Percentiles rank a stretch among this genome's conserved stretches.
These are phyloP conservation scores for Kodamaea suecica DNA, from an alignment of 1,139 yeast species.

Conservation along the genomic window DNA sequence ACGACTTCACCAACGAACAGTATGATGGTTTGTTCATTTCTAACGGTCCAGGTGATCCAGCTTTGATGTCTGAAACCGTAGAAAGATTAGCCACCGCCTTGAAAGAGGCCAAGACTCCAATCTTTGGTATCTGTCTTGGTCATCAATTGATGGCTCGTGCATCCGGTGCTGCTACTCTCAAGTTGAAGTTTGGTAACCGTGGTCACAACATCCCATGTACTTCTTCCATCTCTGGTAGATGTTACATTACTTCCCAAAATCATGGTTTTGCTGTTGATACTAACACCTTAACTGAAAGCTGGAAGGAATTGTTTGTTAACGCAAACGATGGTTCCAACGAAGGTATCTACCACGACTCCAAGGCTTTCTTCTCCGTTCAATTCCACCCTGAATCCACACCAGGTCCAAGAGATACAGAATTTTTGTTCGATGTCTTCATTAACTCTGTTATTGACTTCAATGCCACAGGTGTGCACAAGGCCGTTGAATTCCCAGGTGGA, in stretches of 20 bases:
- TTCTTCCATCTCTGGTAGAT: slow-evolving; percentile 86
- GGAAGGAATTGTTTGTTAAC: slow-evolving; percentile 94
- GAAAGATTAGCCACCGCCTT: slow-evolving; percentile 56
- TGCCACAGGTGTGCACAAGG: slow-evolving; percentile 54
- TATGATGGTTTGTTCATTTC: slow-evolving; percentile 96
- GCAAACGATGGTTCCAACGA: slow-evolving; percentile 98
- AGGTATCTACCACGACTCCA: slow-evolving; percentile 87
- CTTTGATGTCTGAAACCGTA: slow-evolving; percentile 69
- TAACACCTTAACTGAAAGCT: slow-evolving; percentile 65
- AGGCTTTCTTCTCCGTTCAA: slow-evolving; percentile 97
- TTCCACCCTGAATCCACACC: slow-evolving; percentile 99
- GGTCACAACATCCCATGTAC: slow-evolving; percentile 99
- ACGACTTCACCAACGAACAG: slow-evolving; percentile 71
- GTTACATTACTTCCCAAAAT: slow-evolving; percentile 98
- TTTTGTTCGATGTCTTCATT: slow-evolving; percentile 91
- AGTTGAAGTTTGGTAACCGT: slow-evolving; percentile 98
- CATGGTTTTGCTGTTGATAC: slow-evolving; percentile 98
- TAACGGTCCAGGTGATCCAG: slow-evolving; percentile 99
- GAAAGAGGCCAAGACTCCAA: slow-evolving; percentile 64
- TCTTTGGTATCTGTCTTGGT: slow-evolving; percentile 98
- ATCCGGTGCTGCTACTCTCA: slow-evolving; percentile 86
- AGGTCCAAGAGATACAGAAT: slow-evolving; percentile 99
- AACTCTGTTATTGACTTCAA: slow-evolving; percentile 68
- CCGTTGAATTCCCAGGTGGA: slow-evolving; percentile 93
- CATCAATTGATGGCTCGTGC: slow-evolving; percentile 97